Evolutionary conservation across 148 eudicot genomes (phyloP).

Genomic region (Arctostaphylos glauca): DNA sequence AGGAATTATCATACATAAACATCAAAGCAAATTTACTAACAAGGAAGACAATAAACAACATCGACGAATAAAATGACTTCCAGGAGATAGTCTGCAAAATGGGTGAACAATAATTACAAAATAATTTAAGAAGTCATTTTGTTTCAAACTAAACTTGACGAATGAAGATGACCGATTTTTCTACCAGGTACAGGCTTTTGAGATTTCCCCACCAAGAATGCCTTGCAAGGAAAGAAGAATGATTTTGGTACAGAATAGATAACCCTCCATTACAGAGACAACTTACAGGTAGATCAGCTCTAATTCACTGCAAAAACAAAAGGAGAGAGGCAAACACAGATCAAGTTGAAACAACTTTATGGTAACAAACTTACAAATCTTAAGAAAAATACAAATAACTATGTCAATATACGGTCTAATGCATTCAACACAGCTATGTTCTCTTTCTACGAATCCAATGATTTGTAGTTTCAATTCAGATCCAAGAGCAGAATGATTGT

Average conservation of each 20-base stretch:
- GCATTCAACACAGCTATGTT: neutral
- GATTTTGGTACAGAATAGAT: neutral
- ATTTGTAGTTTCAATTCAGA: neutral
- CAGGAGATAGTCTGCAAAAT: neutral
- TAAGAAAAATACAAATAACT: neutral
- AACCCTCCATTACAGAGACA: neutral
- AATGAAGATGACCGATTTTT: too few species aligned
- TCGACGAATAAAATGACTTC: neutral
- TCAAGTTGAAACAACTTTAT: too few species aligned
- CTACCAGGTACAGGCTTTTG: neutral
- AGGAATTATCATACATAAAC: neutral
- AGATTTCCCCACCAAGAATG: conserved; percentile 10
- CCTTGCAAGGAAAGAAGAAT: neutral
- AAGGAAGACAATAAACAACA: neutral
- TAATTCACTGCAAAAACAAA: neutral
- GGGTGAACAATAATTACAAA: neutral
- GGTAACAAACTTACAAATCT: neutral
- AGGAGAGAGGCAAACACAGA: neutral
- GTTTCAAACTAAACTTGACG: neutral
- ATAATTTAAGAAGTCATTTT: neutral
- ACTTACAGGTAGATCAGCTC: neutral
- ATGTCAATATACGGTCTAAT: neutral
- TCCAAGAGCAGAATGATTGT: neutral
- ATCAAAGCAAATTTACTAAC: neutral
- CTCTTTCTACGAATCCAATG: neutral